A percentile compares a stretch with the other conserved stretches of the same genome.
These are phyloP conservation scores for Selenicereus undatus DNA, from an alignment of 148 eudicot genomes.

Conservation along the genomic window DNA sequence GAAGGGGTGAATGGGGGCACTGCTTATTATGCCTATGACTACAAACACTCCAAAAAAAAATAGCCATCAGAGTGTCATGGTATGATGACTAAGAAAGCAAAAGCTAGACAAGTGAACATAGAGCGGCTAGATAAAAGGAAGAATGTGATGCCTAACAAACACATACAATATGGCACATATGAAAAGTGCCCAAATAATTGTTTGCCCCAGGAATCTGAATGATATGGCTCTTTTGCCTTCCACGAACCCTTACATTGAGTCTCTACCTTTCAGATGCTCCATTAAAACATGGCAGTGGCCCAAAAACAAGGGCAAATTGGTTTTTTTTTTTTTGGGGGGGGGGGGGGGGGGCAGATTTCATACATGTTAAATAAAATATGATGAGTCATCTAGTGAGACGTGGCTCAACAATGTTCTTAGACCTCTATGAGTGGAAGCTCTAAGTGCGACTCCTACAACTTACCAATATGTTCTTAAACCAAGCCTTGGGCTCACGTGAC, in stretches of 20 bases:
- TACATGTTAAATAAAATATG: too few species aligned
- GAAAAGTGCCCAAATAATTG: background rate
- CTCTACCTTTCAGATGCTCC: background rate
- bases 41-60: background rate
- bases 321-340: too few species aligned
- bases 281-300: background rate
- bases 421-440: too few species aligned
- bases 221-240: background rate
- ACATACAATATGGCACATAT: slow-evolving; percentile 10
- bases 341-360: too few species aligned
- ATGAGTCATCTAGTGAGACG: too few species aligned
- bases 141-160: slow-evolving; percentile 10
- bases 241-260: background rate
- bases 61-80: background rate
- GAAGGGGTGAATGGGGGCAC: too few species aligned
- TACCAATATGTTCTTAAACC: too few species aligned
- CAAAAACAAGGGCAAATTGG: too few species aligned
- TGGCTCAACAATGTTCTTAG: too few species aligned
- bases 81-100: slow-evolving; percentile 3
- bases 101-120: background rate
- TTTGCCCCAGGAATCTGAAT: background rate
- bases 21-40: background rate
- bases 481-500: too few species aligned
- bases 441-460: too few species aligned
- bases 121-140: background rate